These are phyloP conservation scores for Colletotrichum somersetense DNA, from an alignment of 2,329 filamentous ascomycete species.

Conservation along the genomic window DNA sequence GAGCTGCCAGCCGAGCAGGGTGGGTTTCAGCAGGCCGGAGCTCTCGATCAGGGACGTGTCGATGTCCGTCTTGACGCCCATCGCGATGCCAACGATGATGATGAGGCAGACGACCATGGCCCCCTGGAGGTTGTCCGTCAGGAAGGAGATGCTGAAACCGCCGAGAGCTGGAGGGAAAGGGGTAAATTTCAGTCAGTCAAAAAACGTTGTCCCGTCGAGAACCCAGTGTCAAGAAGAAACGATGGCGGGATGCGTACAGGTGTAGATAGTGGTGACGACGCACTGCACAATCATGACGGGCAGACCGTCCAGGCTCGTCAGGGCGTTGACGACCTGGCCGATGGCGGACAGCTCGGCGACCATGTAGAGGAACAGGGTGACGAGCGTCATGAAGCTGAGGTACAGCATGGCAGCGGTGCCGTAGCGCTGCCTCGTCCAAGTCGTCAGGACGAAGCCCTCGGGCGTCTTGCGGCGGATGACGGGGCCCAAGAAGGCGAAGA, in stretches of 20 bases:
- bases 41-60: constrained; percentile 75
- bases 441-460: constrained; percentile 85
- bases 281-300: constrained; percentile 84
- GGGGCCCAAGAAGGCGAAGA: constrained; percentile 81
- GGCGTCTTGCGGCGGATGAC: constrained; percentile 85
- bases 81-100: constrained; percentile 81
- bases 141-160: constrained; percentile 85
- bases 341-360: constrained; percentile 85
- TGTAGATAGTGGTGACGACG: constrained; percentile 84
- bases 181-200: constrained; percentile 24
- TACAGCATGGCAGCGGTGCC: constrained; percentile 77
- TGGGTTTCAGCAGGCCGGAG: constrained; percentile 77
- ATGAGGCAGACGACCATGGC: constrained; percentile 82
- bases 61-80: constrained; percentile 81
- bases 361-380: constrained; percentile 90
- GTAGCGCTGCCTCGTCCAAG: constrained; percentile 86
- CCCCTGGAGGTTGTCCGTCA: constrained; percentile 87
- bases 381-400: constrained; percentile 81
- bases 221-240: not conserved
- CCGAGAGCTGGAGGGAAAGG: constrained; percentile 70
- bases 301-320: constrained; percentile 81
- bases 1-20: constrained; percentile 84
- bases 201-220: too few species aligned
- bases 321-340: constrained; percentile 79
- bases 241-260: constrained; percentile 65